phyloP scores from a whole-genome alignment of 2,329 filamentous ascomycete genomes.

The Penicillium frequentans region DNA sequence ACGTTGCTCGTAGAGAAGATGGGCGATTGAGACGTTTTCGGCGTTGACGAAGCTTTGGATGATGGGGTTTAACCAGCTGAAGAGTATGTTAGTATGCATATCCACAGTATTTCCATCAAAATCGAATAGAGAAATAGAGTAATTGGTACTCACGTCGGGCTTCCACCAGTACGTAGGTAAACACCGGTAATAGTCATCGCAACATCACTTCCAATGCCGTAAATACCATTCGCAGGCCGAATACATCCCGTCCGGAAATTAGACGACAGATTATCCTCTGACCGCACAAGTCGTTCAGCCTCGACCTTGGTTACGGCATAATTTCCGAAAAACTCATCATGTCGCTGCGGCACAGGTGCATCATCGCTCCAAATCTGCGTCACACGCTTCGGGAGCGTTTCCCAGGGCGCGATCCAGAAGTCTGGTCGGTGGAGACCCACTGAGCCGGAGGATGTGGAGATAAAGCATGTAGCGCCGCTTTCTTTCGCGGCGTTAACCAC shows the following conservation, averaged over 20 bases:
- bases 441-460: conserved; percentile 55
- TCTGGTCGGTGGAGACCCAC: conserved; percentile 44
- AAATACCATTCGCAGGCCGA: conserved; percentile 56
- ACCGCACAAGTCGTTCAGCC: conserved; percentile 53
- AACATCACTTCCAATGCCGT: conserved; percentile 49
- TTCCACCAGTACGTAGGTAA: conserved; percentile 39
- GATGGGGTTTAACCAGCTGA: conserved; percentile 45
- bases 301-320: conserved; percentile 55
- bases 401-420: conserved; percentile 50
- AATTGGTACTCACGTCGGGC: conserved; percentile 31
- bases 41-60: conserved; percentile 54
- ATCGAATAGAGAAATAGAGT: neutral
- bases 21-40: conserved; percentile 56
- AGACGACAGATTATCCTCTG: conserved; percentile 37
- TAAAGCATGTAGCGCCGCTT: conserved; percentile 52
- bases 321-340: conserved; percentile 48
- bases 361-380: conserved; percentile 50
- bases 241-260: conserved; percentile 56
- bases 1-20: conserved; percentile 55
- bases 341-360: conserved; percentile 41
- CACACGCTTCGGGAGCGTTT: conserved; percentile 37
- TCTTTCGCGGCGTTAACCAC: conserved; percentile 50
- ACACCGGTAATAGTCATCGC: conserved; percentile 38
- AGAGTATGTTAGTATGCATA: neutral
- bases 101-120: neutral